Percentiles rank a stretch among this genome's conserved stretches.
Evolutionary conservation across 176 grass and related monocot genomes (phyloP).

Genomic region (Eremochloa ophiuroides): DNA sequence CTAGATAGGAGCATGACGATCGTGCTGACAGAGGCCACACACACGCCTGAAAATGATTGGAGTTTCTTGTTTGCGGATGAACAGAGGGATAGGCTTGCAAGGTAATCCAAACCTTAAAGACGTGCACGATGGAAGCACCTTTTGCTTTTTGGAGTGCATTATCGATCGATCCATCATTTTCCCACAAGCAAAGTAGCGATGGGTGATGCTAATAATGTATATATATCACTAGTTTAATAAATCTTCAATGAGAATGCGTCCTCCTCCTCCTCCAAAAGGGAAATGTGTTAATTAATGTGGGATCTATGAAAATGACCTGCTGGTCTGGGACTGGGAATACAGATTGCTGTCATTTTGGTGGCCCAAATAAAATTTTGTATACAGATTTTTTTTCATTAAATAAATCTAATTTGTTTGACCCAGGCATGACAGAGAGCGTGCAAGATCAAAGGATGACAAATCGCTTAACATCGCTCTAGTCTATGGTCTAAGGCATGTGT

Average conservation of each 20-base stretch:
- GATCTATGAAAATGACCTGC: conserved; percentile 10
- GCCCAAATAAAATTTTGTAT: neutral
- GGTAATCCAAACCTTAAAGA: conserved; percentile 17
- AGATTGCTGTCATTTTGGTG: neutral
- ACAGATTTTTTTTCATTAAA: neutral
- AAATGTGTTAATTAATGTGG: neutral
- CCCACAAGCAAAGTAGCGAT: neutral
- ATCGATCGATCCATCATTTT: neutral
- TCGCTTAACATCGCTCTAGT: neutral
- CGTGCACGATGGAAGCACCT: conserved; percentile 22
- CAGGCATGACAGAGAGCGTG: neutral
- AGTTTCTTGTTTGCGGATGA: conserved; percentile 35
- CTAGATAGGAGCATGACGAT: no score
- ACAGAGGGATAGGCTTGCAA: conserved; percentile 20
- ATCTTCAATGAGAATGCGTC: neutral
- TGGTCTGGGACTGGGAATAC: neutral
- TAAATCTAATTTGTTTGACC: neutral
- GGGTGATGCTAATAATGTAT: neutral
- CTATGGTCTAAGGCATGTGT: neutral
- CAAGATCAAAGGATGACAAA: neutral
- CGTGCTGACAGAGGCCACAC: no score
- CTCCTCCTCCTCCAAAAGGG: neutral
- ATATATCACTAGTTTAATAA: neutral
- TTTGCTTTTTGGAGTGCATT: conserved; percentile 30
- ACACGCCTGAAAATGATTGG: conserved; percentile 30